Evolutionary conservation across 164 flowering plant species (phyloP), one percentile per base, ranked within the genome.

Genomic region (Nymphaea thermarum): DNA sequence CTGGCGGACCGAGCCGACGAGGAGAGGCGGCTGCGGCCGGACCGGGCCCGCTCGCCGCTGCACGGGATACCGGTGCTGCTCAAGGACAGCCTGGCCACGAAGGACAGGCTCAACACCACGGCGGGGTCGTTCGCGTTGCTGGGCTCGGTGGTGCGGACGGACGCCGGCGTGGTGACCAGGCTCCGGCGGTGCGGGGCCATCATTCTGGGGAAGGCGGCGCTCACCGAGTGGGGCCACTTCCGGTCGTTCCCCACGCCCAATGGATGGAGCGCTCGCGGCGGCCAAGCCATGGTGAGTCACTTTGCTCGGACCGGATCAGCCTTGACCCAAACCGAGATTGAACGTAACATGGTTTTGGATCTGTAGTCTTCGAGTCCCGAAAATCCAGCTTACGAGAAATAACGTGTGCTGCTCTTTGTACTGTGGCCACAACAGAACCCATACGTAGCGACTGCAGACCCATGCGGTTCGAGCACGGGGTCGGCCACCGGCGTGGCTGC

Each of bases 31-130:
- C 4, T 4, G 41, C 43, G 42, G 36, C 36, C 36, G 4, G 55
- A 65, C 51, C 3, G 63, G 4, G 2, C 67, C 69, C 2, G 43
- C 44, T 8, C 3, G 43, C 65, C 71, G 36, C 42, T 87, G 62
- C 88, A 84, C 42, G 97, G 97, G 7, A 81, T 90, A 16, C 85
- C 83, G 0, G 64, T 79, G 15, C 47, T 76, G 62, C 69, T 79
- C 36, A 81, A 81, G 75, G 85, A 80, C 59, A 67, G 66, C 67
- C 74, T 78, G 51, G 70, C 75, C 66, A 82, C 81, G 0, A 78
- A 25, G 36, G 36, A 25, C 36, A 25, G 36, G 36, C 36, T 25
- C 36, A 25, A 25, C 66, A 82, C 81, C 0, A 78, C 83, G 0
- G 79, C 82, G 4, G 85, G 85, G 2, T 82, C 85, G 1, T 74